Conservation (phyloP, 768 basidiomycete genomes). For the Pulveroboletus sp. region DNA sequence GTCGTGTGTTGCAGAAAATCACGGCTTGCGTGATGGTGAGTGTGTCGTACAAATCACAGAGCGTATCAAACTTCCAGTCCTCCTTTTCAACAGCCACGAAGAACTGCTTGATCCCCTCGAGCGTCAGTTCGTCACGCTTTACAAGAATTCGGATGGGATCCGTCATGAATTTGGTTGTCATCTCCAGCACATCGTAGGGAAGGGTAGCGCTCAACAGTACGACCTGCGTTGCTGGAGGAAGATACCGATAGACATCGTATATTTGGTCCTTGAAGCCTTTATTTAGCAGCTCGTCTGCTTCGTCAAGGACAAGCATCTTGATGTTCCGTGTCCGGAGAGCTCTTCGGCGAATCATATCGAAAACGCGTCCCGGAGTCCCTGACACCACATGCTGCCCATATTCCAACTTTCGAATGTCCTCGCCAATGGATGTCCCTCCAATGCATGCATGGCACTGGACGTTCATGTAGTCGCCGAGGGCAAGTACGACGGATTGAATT, state of each 20-base stretch:
- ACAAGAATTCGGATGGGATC: constrained; percentile 98
- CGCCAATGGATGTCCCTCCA: constrained; percentile 94
- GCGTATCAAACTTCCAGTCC: constrained; percentile 99
- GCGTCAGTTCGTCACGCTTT: constrained; percentile 97
- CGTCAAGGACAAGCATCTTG: constrained; percentile 95
- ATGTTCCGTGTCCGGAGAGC: constrained; percentile 93
- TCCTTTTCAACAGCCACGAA: constrained; percentile 99
- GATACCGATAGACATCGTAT: constrained; percentile 97
- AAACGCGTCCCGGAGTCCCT: constrained; percentile 96
- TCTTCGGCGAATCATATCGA: constrained; percentile 97
- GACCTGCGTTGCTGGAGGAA: constrained; percentile 96
- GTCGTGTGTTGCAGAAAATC: constrained; percentile 97
- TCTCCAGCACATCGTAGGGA: constrained; percentile 95
- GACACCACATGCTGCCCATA: constrained; percentile 98
- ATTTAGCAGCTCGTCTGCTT: constrained; percentile 95
- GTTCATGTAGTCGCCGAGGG: constrained; percentile 98
- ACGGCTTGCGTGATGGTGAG: constrained; percentile 99
- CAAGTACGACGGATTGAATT: constrained; percentile 95
- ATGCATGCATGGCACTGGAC: constrained; percentile 99
- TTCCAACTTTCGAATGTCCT: constrained; percentile 96
- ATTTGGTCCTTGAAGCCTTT: constrained; percentile 99
- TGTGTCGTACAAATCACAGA: constrained; percentile 97
- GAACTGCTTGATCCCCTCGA: constrained; percentile 96
- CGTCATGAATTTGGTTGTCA: constrained; percentile 99
- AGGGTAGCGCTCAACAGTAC: constrained; percentile 95